Evolutionary conservation across 345 rosid species (phyloP).

Genomic region (Citropsis articulata): DNA sequence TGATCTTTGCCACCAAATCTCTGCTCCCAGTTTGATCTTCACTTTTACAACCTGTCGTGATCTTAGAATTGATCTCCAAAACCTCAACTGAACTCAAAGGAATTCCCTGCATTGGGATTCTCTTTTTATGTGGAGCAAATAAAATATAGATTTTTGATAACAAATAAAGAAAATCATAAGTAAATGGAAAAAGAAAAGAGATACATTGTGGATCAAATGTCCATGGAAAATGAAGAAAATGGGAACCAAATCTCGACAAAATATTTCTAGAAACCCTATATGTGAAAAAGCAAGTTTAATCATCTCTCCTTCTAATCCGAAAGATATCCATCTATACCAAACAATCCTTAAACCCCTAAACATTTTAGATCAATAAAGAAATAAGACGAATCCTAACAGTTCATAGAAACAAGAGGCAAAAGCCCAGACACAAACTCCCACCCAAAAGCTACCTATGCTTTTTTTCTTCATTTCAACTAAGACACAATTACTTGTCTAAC

Average conservation of each 20-base stretch:
- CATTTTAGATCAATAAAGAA: background rate
- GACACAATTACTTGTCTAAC: background rate
- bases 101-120: slow-evolving; percentile 82
- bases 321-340: background rate
- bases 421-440: background rate
- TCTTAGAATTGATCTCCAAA: slow-evolving; percentile 27
- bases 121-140: slow-evolving; percentile 1
- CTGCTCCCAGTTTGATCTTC: slow-evolving; percentile 29
- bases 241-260: background rate
- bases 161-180: background rate
- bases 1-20: slow-evolving; percentile 41
- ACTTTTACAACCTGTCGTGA: slow-evolving; percentile 2
- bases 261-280: background rate
- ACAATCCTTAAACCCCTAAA: background rate
- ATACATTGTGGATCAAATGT: background rate
- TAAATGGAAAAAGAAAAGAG: background rate
- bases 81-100: slow-evolving; percentile 48
- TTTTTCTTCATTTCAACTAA: background rate
- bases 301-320: background rate
- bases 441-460: background rate
- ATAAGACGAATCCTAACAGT: background rate
- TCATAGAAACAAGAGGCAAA: background rate
- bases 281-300: background rate
- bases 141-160: background rate
- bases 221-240: background rate